A percentile compares a stretch with the other conserved stretches of the same genome.
phyloP scores from a whole-genome alignment of 1,284 basidiomycete species.

The Puccinia coronata region DNA sequence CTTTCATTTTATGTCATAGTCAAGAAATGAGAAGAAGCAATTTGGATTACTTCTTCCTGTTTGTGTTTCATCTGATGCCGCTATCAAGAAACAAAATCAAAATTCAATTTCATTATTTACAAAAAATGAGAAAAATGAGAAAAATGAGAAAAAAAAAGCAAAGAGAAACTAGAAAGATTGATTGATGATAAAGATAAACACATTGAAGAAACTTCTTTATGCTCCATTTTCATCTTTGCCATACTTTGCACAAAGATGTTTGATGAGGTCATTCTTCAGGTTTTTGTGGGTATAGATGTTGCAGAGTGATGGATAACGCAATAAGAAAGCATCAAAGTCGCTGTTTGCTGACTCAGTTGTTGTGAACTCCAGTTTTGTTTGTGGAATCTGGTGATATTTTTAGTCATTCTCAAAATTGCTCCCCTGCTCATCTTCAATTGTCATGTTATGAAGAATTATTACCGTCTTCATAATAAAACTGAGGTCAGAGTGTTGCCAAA shows the following conservation, averaged over 20 bases:
- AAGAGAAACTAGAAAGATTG: too few species aligned
- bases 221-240: neutral
- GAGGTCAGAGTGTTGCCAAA: neutral
- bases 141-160: too few species aligned
- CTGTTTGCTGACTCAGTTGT: neutral
- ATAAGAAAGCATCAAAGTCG: neutral
- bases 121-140: too few species aligned
- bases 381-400: neutral
- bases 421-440: neutral
- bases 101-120: too few species aligned
- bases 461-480: slow-evolving; percentile 2
- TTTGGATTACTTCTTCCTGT: too few species aligned
- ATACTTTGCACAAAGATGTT: neutral
- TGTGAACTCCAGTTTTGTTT: neutral
- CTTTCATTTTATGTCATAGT: too few species aligned
- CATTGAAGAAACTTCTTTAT: neutral
- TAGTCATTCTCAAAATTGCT: neutral
- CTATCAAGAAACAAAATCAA: too few species aligned
- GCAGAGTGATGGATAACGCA: neutral
- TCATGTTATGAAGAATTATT: slow-evolving; percentile 40
- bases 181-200: neutral
- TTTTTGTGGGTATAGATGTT: neutral
- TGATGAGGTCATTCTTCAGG: neutral
- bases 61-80: too few species aligned
- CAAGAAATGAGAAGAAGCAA: too few species aligned